Evolutionary conservation across 768 basidiomycete species (phyloP), one percentile per base, ranked within the genome.

Genomic region (Suillus placidus): DNA sequence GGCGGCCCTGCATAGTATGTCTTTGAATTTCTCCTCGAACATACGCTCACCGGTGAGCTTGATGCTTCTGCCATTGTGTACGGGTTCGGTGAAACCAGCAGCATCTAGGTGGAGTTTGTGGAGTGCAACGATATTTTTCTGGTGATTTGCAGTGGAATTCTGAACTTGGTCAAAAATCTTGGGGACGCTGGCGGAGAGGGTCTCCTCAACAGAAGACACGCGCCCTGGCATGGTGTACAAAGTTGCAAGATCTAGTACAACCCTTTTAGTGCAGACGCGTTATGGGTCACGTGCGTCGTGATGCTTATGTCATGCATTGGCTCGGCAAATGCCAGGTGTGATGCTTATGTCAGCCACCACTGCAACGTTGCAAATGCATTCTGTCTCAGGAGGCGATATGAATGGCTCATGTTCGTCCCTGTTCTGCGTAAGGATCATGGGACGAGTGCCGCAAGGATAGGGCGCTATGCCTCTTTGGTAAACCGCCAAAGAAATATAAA

Each of bases 91-190:
- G 69, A 82, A 79, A 16, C 78, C 70, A 1, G 89, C 87, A 12
- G 89, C 89, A 62, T 90, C 83, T 5, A 78, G 64, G 64, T 96
- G 94, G 49, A 96, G 77, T 75, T 94, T 94, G 81, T 93, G 83
- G 4, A 97, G 84, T 0, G 88, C 87, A 49, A 94, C 89, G 60
- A 89, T 81, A 78, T 97, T 97, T 82, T 97, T 97, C 67, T 90
- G 88, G 76, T 98, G 95, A 74, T 93, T 95, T 10, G 92, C 88
- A 16, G 82, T 76, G 0, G 90, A 87, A 8, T 74, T 79, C 74
- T 95, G 93, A 0, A 83, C 91, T 77, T 97, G 92, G 35, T 91
- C 87, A 67, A 96, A 93, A 52, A 95, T 92, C 40, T 84, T 86
- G 23, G 86, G 84, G 23, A 92, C 70, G 16, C 74, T 71, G 2